Conservation (phyloP, 352 stramenopile genomes). For the Phytophthora ohioensis region DNA sequence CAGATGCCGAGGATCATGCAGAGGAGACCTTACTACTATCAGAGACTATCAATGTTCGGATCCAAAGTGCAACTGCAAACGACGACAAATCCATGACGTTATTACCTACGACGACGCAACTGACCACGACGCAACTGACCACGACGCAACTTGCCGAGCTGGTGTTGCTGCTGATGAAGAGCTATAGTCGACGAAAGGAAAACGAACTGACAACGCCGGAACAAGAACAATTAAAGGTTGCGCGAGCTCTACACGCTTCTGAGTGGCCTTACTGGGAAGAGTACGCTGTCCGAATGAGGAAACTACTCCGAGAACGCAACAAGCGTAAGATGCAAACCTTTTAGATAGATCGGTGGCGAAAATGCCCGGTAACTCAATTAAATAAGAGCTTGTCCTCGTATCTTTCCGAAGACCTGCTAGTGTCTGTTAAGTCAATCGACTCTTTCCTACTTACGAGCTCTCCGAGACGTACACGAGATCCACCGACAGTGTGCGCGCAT, state of each 20-base stretch:
- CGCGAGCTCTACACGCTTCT: constrained; percentile 9
- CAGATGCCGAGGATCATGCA: constrained; percentile 29
- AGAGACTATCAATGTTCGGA: constrained; percentile 42
- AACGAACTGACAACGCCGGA: constrained; percentile 42
- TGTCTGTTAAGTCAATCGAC: constrained; percentile 6
- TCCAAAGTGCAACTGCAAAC: constrained; percentile 6
- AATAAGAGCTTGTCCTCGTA: constrained; percentile 41
- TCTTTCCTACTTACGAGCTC: constrained; percentile 21
- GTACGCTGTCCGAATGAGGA: constrained; percentile 38
- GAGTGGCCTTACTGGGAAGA: constrained; percentile 37
- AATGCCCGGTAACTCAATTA: constrained; percentile 20
- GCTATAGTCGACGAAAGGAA: constrained; percentile 36
- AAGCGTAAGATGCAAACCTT: constrained; percentile 21
- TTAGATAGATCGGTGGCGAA: constrained; percentile 2
- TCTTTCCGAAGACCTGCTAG: constrained; percentile 6
- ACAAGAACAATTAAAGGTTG: constrained; percentile 16
- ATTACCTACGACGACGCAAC: constrained; percentile 1
- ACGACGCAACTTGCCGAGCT: constrained; percentile 34
- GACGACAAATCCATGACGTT: constrained; percentile 15
- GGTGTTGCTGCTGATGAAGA: constrained; percentile 59
- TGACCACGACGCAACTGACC: constrained; percentile 26
- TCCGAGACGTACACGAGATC: constrained; percentile 29
- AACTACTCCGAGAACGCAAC: constrained; percentile 28
- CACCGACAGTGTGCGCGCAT: constrained; percentile 25
- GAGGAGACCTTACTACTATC: constrained; percentile 41